Conservation (phyloP, 2,329 filamentous ascomycete species). For the Diplodia corticola region DNA sequence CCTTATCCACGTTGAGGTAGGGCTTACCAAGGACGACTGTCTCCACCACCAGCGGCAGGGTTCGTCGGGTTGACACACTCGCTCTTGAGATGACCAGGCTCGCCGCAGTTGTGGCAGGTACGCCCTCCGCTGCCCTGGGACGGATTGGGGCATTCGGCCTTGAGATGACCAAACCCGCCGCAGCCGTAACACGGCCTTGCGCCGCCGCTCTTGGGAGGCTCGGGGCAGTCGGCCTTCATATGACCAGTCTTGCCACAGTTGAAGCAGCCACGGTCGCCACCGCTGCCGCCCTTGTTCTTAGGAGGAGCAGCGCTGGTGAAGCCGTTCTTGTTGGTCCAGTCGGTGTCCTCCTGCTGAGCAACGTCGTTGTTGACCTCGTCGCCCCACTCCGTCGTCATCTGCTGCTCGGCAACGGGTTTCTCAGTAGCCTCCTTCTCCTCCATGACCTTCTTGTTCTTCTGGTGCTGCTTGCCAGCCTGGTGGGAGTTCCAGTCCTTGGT, state of each 20-base stretch:
- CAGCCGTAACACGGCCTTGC: conserved; percentile 26
- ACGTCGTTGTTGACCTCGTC: conserved; percentile 20
- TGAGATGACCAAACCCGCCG: conserved; percentile 32
- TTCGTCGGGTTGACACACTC: conserved; percentile 33
- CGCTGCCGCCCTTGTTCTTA: conserved; percentile 20
- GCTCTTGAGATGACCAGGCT: conserved; percentile 32
- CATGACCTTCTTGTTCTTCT: conserved; percentile 28
- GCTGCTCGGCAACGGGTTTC: background rate
- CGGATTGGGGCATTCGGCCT: conserved; percentile 32
- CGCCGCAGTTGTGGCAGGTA: conserved; percentile 30
- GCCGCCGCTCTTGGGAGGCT: conserved; percentile 24
- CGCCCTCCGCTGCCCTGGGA: conserved; percentile 25
- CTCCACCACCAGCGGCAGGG: conserved; percentile 25
- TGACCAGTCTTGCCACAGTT: conserved; percentile 35
- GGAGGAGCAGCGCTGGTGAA: background rate
- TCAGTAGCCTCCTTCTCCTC: conserved; percentile 19
- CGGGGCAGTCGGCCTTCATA: conserved; percentile 31
- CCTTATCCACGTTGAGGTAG: background rate
- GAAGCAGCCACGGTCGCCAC: conserved; percentile 19
- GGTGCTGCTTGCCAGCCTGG: conserved; percentile 38
- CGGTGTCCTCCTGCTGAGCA: conserved; percentile 12
- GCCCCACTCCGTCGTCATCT: conserved; percentile 3
- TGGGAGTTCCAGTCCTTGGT: conserved; percentile 37
- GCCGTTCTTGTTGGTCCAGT: conserved; percentile 25
- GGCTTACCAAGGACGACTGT: conserved; percentile 4